Base-by-base conservation (phyloP, 495 filamentous ascomycete genomes). In the Apodospora peruviana region DNA sequence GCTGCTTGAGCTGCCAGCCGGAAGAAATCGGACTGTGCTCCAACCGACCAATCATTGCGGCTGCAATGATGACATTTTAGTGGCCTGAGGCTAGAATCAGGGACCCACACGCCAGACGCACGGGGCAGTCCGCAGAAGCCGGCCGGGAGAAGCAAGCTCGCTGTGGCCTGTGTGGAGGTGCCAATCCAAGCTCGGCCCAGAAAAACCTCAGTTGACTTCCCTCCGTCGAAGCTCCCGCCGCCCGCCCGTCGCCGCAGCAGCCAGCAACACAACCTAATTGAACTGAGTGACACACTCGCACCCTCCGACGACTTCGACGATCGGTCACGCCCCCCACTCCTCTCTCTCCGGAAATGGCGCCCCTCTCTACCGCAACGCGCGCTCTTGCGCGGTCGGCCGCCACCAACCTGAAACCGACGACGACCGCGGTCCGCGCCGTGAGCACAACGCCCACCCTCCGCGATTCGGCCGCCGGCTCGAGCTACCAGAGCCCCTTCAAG, bases 401-500 rank as follows among this genome's bases (percentile, higher is more conserved):
- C 55, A 50, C 51, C 53, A 66, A 53, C 22, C 55, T 63, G 39
- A 19, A n/a, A n/a, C n/a, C 56, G 51, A 49, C 60, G 38, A 32
- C 63, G 16, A 58, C 67, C 27, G 56, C 66, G 24, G 59, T 65
- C 57, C 73, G 75, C 65, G 70, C 72, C 51, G 55, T 79, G 45
- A 72, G 61, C 61, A 72, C 75, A 11, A 62, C 74, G 12, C 48
- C 70, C 11, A 58, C 65, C 47, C 61, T 65, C 48, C 60, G 52
- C 47, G 68, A 57, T 48, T 55, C 65, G 46, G 57, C 60, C 50
- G 40, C 57, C 44, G 60, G 62, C 20, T 61, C 63, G 12, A 62
- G 58, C 47, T 71, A 63, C 56, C 63, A 74, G 46, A 75, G 72
- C 57, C 78, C 81, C 50, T 87, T 86, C 79, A 75, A 81, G 65